Percentiles rank a stretch among this genome's conserved stretches.
phyloP scores from a whole-genome alignment of 169 alveolate genomes.

The Eimeria sp. region DNA sequence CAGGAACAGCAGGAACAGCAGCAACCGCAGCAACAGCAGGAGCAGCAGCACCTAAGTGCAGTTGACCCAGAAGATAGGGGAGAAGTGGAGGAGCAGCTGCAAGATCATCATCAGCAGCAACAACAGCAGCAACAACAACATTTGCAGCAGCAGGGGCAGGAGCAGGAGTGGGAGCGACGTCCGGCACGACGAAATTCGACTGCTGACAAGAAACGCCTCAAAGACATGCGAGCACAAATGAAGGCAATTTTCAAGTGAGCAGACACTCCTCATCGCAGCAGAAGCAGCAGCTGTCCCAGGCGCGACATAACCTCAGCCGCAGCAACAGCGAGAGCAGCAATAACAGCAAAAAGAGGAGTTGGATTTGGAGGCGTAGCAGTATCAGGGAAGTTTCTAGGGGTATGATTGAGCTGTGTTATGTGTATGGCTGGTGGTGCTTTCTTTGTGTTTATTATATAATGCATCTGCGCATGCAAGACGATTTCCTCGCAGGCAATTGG shows the following conservation, averaged over 20 bases:
- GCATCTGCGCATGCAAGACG: neutral
- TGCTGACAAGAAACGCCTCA: neutral
- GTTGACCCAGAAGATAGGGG: neutral
- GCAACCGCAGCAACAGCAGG: neutral
- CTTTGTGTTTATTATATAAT: too few relatives aligned
- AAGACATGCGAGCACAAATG: conserved; percentile 45
- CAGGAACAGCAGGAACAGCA: neutral
- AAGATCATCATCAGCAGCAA: neutral
- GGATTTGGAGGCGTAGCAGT: too few relatives aligned
- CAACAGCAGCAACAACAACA: conserved; percentile 30
- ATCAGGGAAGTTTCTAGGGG: too few relatives aligned
- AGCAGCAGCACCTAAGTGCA: too few relatives aligned
- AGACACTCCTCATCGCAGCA: neutral
- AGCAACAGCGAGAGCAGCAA: neutral
- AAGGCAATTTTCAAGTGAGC: conserved; percentile 38
- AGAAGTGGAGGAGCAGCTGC: neutral
- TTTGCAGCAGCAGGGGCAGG: conserved; percentile 14
- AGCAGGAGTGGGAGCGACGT: neutral
- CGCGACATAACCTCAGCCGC: neutral
- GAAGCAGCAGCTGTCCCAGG: conserved; percentile 11
- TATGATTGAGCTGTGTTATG: too few relatives aligned
- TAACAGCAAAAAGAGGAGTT: neutral
- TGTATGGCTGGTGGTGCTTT: too few relatives aligned
- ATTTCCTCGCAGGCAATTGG: neutral
- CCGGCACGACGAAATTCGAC: neutral